phyloP scores from a whole-genome alignment of 1,284 basidiomycete species.

The Singerocomus inundabilis region DNA sequence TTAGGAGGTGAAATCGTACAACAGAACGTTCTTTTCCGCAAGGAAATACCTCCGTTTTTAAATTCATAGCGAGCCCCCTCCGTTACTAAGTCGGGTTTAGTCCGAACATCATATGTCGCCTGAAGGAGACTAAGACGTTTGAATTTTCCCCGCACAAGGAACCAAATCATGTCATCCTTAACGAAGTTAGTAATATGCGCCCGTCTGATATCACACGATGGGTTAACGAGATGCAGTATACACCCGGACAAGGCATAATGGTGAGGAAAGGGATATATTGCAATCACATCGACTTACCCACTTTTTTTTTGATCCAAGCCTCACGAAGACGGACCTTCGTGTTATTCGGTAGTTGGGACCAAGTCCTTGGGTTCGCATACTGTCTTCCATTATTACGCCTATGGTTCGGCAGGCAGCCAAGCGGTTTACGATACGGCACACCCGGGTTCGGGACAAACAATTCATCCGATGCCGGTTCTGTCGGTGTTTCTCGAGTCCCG shows the following conservation, averaged over 20 bases:
- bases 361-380: conserved; percentile 84
- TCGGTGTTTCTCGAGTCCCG: conserved; percentile 81
- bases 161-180: conserved; percentile 87
- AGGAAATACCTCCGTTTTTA: conserved; percentile 65
- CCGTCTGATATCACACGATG: conserved; percentile 8
- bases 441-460: conserved; percentile 44
- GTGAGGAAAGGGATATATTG: conserved; percentile 41
- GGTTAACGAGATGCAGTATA: conserved; percentile 55
- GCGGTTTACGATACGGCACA: conserved; percentile 14
- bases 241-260: conserved; percentile 89
- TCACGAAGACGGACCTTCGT: conserved; percentile 90
- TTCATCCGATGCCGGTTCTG: conserved; percentile 64
- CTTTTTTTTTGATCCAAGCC: conserved; percentile 50
- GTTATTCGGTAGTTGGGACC: conserved; percentile 87
- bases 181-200: conserved; percentile 53
- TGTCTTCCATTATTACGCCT: conserved; percentile 83
- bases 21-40: conserved; percentile 60
- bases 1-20: conserved; percentile 69
- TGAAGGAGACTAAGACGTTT: conserved; percentile 61
- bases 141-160: conserved; percentile 54
- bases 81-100: conserved; percentile 38
- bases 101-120: conserved; percentile 73
- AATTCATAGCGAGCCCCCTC: conserved; percentile 47
- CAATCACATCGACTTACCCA: conserved; percentile 1
- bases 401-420: conserved; percentile 29